Conservation (phyloP, 2,329 filamentous ascomycete species). For the Thelonectria olida region DNA sequence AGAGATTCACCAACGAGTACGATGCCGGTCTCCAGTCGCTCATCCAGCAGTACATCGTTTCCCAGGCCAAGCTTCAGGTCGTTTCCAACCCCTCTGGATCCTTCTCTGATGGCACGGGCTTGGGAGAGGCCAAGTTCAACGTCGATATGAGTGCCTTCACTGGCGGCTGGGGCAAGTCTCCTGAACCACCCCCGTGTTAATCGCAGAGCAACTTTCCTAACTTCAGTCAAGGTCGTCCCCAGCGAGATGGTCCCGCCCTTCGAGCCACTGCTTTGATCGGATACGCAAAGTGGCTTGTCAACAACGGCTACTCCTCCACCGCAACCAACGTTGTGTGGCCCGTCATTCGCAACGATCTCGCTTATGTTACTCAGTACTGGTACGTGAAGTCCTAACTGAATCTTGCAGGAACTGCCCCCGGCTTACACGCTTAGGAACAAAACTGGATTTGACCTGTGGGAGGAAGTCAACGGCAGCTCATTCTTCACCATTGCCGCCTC, state of each 20-base stretch:
- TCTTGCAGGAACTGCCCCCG: not conserved
- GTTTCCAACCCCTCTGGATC: slow-evolving; percentile 75
- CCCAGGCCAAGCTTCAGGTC: slow-evolving; percentile 73
- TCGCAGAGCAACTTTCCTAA: slow-evolving; percentile 14
- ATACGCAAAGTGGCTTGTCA: slow-evolving; percentile 77
- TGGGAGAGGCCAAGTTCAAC: slow-evolving; percentile 80
- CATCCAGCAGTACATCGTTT: slow-evolving; percentile 74
- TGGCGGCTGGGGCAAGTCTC: slow-evolving; percentile 68
- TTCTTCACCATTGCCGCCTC: slow-evolving; percentile 81
- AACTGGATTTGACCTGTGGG: slow-evolving; percentile 82
- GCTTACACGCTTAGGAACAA: slow-evolving; percentile 53
- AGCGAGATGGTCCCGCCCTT: slow-evolving; percentile 81
- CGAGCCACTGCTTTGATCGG: slow-evolving; percentile 77
- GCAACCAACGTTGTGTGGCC: slow-evolving; percentile 73
- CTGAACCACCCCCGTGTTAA: no score
- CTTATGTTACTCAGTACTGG: slow-evolving; percentile 80
- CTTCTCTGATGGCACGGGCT: slow-evolving; percentile 58
- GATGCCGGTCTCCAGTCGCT: slow-evolving; percentile 64
- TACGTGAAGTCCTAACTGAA: slow-evolving; percentile 37
- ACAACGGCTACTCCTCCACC: slow-evolving; percentile 69
- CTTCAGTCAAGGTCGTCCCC: slow-evolving; percentile 66
- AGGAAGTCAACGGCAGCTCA: slow-evolving; percentile 78
- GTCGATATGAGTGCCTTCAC: slow-evolving; percentile 71
- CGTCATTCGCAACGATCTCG: slow-evolving; percentile 78
- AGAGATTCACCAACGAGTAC: slow-evolving; percentile 69